Conservation (phyloP, 352 stramenopile species). For the Pythium phragmiticola region DNA sequence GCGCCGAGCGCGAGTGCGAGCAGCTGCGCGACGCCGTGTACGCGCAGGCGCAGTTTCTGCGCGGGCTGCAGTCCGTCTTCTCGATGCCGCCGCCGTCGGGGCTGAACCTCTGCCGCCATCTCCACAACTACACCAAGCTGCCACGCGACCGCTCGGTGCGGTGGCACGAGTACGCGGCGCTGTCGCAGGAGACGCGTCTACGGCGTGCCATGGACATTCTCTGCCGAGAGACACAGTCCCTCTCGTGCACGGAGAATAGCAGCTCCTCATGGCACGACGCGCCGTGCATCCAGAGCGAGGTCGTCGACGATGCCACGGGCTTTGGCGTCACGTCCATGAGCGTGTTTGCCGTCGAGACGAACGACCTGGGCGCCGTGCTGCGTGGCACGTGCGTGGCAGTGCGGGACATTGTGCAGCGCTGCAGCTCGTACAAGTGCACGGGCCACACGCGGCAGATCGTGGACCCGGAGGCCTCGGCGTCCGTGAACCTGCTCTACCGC, state of each 20-base stretch:
- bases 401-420: slow-evolving; percentile 28
- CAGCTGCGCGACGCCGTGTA: slow-evolving; percentile 11
- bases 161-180: slow-evolving; percentile 9
- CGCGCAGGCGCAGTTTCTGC: slow-evolving; percentile 14
- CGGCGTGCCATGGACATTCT: slow-evolving; percentile 16
- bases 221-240: slow-evolving; percentile 9
- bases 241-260: slow-evolving; percentile 1
- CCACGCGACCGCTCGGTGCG: slow-evolving; percentile 8
- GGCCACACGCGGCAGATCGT: slow-evolving; percentile 21
- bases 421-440: slow-evolving; percentile 31
- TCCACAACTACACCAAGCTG: slow-evolving; percentile 27
- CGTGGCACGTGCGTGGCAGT: slow-evolving; percentile 30
- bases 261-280: too few relatives aligned
- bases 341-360: slow-evolving; percentile 38
- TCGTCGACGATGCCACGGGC: background rate
- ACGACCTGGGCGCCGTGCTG: slow-evolving; percentile 27
- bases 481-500: slow-evolving; percentile 14
- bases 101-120: slow-evolving; percentile 21
- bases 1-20: slow-evolving; percentile 14
- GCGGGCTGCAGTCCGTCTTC: slow-evolving; percentile 3
- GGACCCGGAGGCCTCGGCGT: slow-evolving; percentile 7
- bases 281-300: slow-evolving; percentile 3
- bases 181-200: slow-evolving; percentile 10
- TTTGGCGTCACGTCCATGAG: slow-evolving; percentile 33
- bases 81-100: background rate